Base-by-base conservation (phyloP, 1,139 yeast genomes). In the Wickerhamiella pararugosa region DNA sequence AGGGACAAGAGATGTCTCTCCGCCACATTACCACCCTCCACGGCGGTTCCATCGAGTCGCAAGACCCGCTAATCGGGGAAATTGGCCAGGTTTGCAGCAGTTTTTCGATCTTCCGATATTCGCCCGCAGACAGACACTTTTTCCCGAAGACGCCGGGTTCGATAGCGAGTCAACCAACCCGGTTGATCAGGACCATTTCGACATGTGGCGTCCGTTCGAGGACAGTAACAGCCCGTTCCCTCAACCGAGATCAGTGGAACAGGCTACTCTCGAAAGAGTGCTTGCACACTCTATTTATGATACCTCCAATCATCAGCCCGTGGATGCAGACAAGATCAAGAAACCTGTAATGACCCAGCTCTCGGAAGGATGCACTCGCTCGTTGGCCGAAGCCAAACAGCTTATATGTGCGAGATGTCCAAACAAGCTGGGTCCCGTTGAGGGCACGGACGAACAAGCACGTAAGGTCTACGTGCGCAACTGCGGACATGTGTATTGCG, bases 401-500 rank as follows among this genome's bases (percentile, higher is more conserved):
- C 41, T 48, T 6, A 68, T 75, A 1, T 84, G 95, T 60, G 73
- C 73, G 36, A 59, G 79, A 38, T 84, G 95, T 61, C 84, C 82
- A 1, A 68, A 74, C 1, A 69, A 65, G 6, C 62, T 84, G 11
- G 92, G 92, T 3, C 21, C 21, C 2, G 21, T 15, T 4, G 73
- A 67, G 42, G 95, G 94, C 0, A 70, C 25, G 29, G 40, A 35
- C 7, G 25, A 29, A 25, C 21, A 80, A 3, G 78, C 86, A 42
- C 62, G 75, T 70, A 53, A 67, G 90, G 72, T 80, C 5, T 84
- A 79, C 55, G 69, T 72, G 28, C 71, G 87, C 0, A 55, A 57
- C 8, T 86, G 96, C 63, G 95, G 95, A 0, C 96, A 86, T 62
- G 71, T 78, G 1, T 86, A 73, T 56, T 86, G 96, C 59, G 95